Evolutionary conservation across 495 filamentous ascomycete species (phyloP).

Genomic region (Xylaria cubensis): DNA sequence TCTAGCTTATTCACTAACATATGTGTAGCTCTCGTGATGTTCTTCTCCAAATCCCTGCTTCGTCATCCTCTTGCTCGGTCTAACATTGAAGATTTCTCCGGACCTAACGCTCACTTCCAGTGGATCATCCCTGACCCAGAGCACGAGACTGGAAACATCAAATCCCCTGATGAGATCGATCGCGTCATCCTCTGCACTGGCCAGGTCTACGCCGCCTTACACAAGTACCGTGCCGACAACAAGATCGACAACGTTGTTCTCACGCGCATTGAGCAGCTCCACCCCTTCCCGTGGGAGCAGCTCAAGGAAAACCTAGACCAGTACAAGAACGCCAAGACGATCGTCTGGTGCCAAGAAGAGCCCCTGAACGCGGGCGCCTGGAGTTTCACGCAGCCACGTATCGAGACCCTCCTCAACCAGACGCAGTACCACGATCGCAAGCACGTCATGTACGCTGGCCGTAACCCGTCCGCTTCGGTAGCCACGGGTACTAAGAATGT

Average conservation of each 20-base stretch:
- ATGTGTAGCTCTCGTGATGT: conserved; percentile 79
- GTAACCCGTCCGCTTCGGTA: conserved; percentile 86
- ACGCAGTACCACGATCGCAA: conserved; percentile 90
- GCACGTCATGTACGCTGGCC: conserved; percentile 96
- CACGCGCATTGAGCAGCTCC: conserved; percentile 94
- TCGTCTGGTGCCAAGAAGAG: conserved; percentile 97
- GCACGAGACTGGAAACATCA: conserved; percentile 74
- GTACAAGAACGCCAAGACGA: conserved; percentile 95
- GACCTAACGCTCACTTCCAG: conserved; percentile 83
- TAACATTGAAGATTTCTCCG: conserved; percentile 84
- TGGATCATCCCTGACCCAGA: conserved; percentile 92
- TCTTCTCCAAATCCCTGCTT: conserved; percentile 96
- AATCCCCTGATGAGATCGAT: conserved; percentile 84
- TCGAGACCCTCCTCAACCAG: conserved; percentile 92
- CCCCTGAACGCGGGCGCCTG: conserved; percentile 95
- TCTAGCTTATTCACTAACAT: not conserved
- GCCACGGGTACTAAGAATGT: conserved; percentile 89
- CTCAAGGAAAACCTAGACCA: conserved; percentile 92
- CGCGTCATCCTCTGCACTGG: conserved; percentile 94
- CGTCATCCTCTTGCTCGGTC: conserved; percentile 92
- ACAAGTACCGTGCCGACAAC: conserved; percentile 88
- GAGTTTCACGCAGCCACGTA: conserved; percentile 92
- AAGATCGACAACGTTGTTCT: conserved; percentile 87
- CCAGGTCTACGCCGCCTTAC: conserved; percentile 88
- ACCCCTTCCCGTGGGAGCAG: conserved; percentile 98